Conservation (phyloP, 179 eudicot species). For the Patellifolia procumbens region DNA sequence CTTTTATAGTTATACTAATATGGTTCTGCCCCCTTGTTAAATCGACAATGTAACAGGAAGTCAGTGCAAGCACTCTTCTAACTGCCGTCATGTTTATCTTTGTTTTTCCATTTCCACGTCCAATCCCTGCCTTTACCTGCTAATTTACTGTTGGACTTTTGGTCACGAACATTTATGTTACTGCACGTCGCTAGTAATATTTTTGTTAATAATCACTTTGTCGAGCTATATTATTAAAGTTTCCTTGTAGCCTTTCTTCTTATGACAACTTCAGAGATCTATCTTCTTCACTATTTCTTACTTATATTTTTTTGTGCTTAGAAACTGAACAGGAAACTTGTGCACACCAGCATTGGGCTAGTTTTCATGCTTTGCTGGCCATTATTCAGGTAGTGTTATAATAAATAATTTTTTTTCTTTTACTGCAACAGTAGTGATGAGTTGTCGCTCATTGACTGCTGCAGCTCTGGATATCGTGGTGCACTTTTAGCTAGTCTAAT, state of each 20-base stretch:
- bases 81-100: background rate
- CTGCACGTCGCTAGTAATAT: background rate
- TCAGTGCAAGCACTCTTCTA: background rate
- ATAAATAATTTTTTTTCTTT: background rate
- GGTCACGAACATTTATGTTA: background rate
- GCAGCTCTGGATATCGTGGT: slow-evolving; percentile 74
- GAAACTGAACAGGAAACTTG: slow-evolving; percentile 90
- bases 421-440: background rate
- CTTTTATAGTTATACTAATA: background rate
- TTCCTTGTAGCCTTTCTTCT: background rate
- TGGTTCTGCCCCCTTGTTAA: background rate
- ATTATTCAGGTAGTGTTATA: slow-evolving; percentile 67
- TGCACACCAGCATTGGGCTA: slow-evolving; percentile 73
- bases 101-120: background rate
- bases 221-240: background rate
- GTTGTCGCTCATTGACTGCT: slow-evolving; percentile 13
- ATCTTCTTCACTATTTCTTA: slow-evolving; percentile 10
- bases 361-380: slow-evolving; percentile 99
- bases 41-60: background rate
- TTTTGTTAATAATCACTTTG: background rate
- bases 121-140: slow-evolving; percentile 2
- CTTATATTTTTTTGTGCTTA: slow-evolving; percentile 29
- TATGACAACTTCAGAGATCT: background rate
- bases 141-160: background rate
- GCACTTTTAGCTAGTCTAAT: slow-evolving; percentile 70